Base-by-base conservation (phyloP, 257 asterid genomes). In the Apocynum venetum region DNA sequence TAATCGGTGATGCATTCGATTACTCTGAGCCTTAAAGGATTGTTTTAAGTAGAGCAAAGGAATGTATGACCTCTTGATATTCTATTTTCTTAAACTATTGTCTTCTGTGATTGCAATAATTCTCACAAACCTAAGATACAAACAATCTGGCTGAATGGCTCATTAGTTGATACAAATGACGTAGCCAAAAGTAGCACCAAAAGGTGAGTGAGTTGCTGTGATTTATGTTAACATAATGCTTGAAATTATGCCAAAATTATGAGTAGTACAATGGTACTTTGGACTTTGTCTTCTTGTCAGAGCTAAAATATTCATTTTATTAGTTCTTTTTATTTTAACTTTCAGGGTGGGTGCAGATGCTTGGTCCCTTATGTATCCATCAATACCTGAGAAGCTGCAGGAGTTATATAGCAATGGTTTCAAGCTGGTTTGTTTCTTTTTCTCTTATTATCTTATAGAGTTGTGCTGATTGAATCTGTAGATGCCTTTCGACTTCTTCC, bases 351-450 rank as follows among this genome's bases (percentile, higher is more conserved):
- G 99, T 73, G 96, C 97, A 11, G 94, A 93, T 87, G 97, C 97
- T 55, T 96, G 99, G 99, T 91, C 99, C 76, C 92, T 96, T 78
- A 93, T 96, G 99, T 86, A 91, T 81, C 90, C 97, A 76, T 88
- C 95, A 80, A 90, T 93, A 77, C 98, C 97, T 19, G 93, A 91
- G 88, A 96, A 90, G 88, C 95, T 96, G 82, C 93, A 91, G 85
- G 84, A 83, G 80, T 83, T 96, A 78, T 91, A 90, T 74, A 80
- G 71, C 68, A 92, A 89, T 78, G 97, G 98, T 83, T 93, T 80
- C 91, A 96, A 96, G 88, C 95, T 96, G 98, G 99, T 95, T 74
- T 74, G 89, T 76, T 43, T 82, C 78, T 69, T 87, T 82, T 79
- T 63, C 75, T 51, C 67, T 25, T 38, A 5, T 47, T 41, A 38